phyloP scores from a whole-genome alignment of 768 basidiomycete species.

The Trametes meyenii region DNA sequence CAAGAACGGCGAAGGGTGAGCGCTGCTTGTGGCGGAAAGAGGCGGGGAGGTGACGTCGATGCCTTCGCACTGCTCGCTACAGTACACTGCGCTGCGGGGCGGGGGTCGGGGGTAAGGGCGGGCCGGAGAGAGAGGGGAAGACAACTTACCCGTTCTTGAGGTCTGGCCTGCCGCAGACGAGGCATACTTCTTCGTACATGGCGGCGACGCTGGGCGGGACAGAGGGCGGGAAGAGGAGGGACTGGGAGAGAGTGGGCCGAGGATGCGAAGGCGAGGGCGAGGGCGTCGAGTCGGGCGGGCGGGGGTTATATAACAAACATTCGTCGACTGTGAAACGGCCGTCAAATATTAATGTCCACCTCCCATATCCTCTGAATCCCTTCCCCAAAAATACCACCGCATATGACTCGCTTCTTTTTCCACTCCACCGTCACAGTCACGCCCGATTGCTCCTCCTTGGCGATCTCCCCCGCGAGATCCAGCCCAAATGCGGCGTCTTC shows the following conservation, averaged over 20 bases:
- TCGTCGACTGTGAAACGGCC: slow-evolving; percentile 18
- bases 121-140: slow-evolving; percentile 15
- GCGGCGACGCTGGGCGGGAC: not conserved
- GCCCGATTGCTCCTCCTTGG: slow-evolving; percentile 19
- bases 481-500: slow-evolving; percentile 7
- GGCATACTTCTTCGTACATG: slow-evolving; percentile 83
- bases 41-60: slow-evolving; percentile 67
- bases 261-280: not conserved
- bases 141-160: slow-evolving; percentile 61
- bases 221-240: not conserved
- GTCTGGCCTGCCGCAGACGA: slow-evolving; percentile 70
- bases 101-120: slow-evolving; percentile 16
- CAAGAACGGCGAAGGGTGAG: slow-evolving; percentile 68
- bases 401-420: slow-evolving; percentile 18
- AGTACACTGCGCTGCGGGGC: slow-evolving; percentile 60
- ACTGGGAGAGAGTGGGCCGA: not conserved
- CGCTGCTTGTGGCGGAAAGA: slow-evolving; percentile 67
- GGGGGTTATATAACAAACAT: slow-evolving; percentile 25
- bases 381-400: slow-evolving; percentile 19
- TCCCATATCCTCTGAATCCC: not conserved
- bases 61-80: slow-evolving; percentile 67
- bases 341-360: slow-evolving; percentile 13
- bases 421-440: slow-evolving; percentile 23
- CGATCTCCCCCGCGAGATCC: slow-evolving; percentile 18
- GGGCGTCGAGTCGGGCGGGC: slow-evolving; percentile 1